Percentiles rank a stretch among this genome's conserved stretches.
These are phyloP conservation scores for Jimgerdemannia flammicorona DNA, from an alignment of 192 early-diverging fungal species.

Conservation along the genomic window DNA sequence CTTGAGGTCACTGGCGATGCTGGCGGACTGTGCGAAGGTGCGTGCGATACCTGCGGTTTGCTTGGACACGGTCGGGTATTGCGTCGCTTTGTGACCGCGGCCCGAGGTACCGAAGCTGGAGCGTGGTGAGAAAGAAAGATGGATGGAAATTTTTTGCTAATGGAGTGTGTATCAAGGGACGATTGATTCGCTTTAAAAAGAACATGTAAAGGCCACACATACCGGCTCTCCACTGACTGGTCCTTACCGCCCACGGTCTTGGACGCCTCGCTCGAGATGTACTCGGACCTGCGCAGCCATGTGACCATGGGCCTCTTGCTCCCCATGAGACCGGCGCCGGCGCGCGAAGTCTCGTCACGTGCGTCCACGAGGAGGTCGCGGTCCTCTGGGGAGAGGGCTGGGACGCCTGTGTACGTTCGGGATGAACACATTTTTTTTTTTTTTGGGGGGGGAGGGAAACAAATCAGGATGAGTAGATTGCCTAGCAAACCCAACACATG, in stretches of 20 bases:
- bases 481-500: background rate
- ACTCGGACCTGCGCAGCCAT: slow-evolving; percentile 54
- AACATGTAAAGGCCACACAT: background rate
- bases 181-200: background rate
- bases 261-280: slow-evolving; percentile 42
- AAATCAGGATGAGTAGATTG: background rate
- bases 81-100: background rate
- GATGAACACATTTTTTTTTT: too few species aligned
- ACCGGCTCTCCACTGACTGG: background rate
- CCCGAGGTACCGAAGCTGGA: background rate
- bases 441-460: background rate
- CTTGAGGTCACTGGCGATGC: slow-evolving; percentile 1
- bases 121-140: background rate
- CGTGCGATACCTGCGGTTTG: slow-evolving; percentile 5
- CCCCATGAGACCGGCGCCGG: slow-evolving; percentile 10
- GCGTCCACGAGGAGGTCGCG: slow-evolving; percentile 23
- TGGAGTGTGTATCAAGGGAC: background rate
- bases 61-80: background rate
- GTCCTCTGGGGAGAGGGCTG: slow-evolving; percentile 13
- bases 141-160: background rate
- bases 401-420: background rate
- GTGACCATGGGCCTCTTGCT: slow-evolving; percentile 35
- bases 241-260: slow-evolving; percentile 8
- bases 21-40: background rate
- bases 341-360: slow-evolving; percentile 11